These are phyloP conservation scores for Agarophyton chilense DNA, from an alignment of 23 red algal species.

Conservation along the genomic window DNA sequence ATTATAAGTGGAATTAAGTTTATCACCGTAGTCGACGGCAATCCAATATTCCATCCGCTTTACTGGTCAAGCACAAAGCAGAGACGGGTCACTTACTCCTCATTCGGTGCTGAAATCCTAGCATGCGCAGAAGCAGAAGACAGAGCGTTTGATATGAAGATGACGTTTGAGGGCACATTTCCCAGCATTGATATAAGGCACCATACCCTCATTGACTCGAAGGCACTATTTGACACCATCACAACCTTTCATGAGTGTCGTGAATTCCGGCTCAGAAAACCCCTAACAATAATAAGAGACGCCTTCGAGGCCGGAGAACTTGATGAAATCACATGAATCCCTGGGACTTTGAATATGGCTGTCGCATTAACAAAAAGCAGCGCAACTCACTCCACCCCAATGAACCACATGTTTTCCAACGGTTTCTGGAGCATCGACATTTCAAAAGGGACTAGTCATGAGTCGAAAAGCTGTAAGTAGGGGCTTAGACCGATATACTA, in stretches of 20 bases:
- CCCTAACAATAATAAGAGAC: not conserved
- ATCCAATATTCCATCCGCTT: not conserved
- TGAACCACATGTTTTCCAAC: not conserved
- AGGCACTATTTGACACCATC: conserved; percentile 3
- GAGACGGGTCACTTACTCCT: conserved; percentile 11
- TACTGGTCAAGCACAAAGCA: conserved; percentile 15
- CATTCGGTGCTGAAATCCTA: conserved; percentile 23
- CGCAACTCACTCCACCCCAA: not conserved
- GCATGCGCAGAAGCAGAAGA: conserved; percentile 3
- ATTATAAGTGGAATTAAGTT: not conserved
- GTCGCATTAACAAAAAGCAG: not conserved
- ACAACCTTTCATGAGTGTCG: conserved; percentile 21
- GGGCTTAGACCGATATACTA: no score
- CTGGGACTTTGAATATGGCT: not conserved
- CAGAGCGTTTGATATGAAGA: not conserved
- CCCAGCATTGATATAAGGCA: not conserved
- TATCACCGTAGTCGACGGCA: not conserved
- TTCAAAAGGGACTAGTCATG: not conserved
- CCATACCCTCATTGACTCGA: not conserved
- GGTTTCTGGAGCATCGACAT: not conserved
- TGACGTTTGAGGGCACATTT: not conserved
- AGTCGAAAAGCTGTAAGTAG: not conserved
- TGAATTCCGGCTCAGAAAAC: not conserved
- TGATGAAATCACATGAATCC: conserved; percentile 1
- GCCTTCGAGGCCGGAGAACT: not conserved